A percentile compares a stretch with the other conserved stretches of the same genome.
phyloP scores from a whole-genome alignment of 805 yeast species.

The Monosporozyma aerobia region DNA sequence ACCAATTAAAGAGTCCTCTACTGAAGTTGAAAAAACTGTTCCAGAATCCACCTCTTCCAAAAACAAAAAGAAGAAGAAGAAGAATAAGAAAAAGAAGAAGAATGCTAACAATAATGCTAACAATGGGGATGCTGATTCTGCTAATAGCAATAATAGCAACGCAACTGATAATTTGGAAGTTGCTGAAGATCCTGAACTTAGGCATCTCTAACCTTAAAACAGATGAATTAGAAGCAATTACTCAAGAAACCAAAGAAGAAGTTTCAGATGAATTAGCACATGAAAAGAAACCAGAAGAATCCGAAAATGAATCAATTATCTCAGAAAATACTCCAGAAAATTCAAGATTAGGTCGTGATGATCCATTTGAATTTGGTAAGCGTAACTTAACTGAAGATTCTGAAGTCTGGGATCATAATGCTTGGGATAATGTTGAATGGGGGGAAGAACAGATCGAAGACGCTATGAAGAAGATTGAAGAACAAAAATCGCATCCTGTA shows the following conservation, averaged over 20 bases:
- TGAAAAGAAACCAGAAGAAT: conserved; percentile 10
- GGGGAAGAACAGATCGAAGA: conserved; percentile 76
- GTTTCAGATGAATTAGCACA: conserved; percentile 16
- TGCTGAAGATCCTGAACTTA: conserved; percentile 19
- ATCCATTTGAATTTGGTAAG: conserved; percentile 89
- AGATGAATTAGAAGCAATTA: conserved; percentile 13
- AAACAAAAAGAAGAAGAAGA: conserved; percentile 21
- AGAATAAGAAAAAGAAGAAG: conserved; percentile 25
- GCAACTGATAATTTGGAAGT: conserved; percentile 10
- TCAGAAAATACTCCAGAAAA: conserved; percentile 6
- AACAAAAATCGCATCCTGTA: conserved; percentile 80
- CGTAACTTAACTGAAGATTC: conserved; percentile 60
- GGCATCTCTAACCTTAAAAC: conserved; percentile 21
- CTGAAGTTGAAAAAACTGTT: conserved; percentile 38
- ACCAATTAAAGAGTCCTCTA: not conserved
- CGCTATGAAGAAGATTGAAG: conserved; percentile 64
- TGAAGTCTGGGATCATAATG: conserved; percentile 87
- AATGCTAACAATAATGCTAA: conserved; percentile 5
- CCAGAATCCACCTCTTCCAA: conserved; percentile 5
- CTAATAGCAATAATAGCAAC: not conserved
- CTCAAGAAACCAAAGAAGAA: conserved; percentile 20
- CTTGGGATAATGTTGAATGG: conserved; percentile 96
- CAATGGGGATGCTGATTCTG: not conserved
- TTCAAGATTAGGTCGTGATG: conserved; percentile 68
- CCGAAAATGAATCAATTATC: not conserved